Conservation (phyloP, 768 basidiomycete species). For the Thelephora ganbajun region DNA sequence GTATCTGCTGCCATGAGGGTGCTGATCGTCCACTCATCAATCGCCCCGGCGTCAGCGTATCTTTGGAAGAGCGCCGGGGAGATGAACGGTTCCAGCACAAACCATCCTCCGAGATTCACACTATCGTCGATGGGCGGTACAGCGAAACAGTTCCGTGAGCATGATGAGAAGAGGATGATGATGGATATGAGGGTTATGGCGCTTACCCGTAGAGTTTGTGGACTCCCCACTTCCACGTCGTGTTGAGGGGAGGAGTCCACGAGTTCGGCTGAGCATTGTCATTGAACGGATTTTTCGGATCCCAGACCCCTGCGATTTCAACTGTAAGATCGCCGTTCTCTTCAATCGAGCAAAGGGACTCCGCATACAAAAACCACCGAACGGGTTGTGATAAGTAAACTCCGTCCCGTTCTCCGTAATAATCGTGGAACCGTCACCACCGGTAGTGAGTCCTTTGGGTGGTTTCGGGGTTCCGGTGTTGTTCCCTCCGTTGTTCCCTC, state of each 20-base stretch:
- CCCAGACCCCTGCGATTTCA: slow-evolving; percentile 38
- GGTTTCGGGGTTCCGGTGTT: slow-evolving; percentile 12
- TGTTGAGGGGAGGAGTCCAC: slow-evolving; percentile 72
- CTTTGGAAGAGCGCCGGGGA: slow-evolving; percentile 49
- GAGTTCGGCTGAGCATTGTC: slow-evolving; percentile 63
- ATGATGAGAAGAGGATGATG: background rate
- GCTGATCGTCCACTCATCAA: slow-evolving; percentile 67
- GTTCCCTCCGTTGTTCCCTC: background rate
- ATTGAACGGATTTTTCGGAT: slow-evolving; percentile 66
- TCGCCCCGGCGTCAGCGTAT: slow-evolving; percentile 26
- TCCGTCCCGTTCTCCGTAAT: slow-evolving; percentile 48
- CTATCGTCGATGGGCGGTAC: slow-evolving; percentile 11
- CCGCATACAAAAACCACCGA: slow-evolving; percentile 56
- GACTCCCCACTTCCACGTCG: slow-evolving; percentile 57
- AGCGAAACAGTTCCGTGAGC: slow-evolving; percentile 1
- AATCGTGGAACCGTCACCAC: slow-evolving; percentile 56
- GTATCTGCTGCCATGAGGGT: slow-evolving; percentile 51
- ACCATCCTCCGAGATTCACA: slow-evolving; percentile 67
- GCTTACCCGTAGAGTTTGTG: slow-evolving; percentile 39
- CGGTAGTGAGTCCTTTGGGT: slow-evolving; percentile 23
- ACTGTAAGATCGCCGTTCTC: too few relatives aligned
- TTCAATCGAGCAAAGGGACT: background rate
- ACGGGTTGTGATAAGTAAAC: slow-evolving; percentile 65
- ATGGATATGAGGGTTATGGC: slow-evolving; percentile 18
- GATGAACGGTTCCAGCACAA: slow-evolving; percentile 75